Percentiles rank a stretch among this genome's conserved stretches.
Conservation (phyloP, 2,329 filamentous ascomycete genomes). For the Plenodomus biglobosus region DNA sequence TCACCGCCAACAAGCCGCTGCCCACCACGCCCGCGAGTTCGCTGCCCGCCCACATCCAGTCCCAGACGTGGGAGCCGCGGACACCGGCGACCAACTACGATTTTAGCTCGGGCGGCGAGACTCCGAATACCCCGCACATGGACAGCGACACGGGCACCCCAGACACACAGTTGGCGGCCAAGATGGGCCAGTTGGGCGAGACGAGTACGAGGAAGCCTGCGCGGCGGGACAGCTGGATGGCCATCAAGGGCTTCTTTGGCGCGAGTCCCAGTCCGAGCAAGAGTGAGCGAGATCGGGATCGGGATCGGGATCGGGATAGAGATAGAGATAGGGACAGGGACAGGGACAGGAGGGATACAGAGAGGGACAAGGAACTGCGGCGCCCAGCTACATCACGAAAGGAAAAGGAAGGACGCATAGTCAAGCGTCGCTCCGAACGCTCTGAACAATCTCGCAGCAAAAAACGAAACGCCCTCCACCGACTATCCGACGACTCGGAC, state of each 20-base stretch:
- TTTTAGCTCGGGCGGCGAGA: slow-evolving; percentile 54
- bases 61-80: slow-evolving; percentile 33
- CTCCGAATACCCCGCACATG: slow-evolving; percentile 49
- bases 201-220: slow-evolving; percentile 38
- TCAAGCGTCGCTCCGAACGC: slow-evolving; percentile 33
- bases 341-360: slow-evolving; percentile 22
- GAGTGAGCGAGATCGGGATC: slow-evolving; percentile 27
- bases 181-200: slow-evolving; percentile 30
- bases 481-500: slow-evolving; percentile 29
- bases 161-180: slow-evolving; percentile 38
- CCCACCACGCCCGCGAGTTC: slow-evolving; percentile 29
- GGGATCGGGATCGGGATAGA: slow-evolving; percentile 24
- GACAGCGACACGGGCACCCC: slow-evolving; percentile 50
- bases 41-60: slow-evolving; percentile 29
- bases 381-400: slow-evolving; percentile 36
- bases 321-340: slow-evolving; percentile 36
- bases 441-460: slow-evolving; percentile 26
- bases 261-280: slow-evolving; percentile 45
- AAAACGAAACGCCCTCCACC: slow-evolving; percentile 20
- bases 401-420: slow-evolving; percentile 44
- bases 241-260: slow-evolving; percentile 26
- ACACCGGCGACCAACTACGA: slow-evolving; percentile 43
- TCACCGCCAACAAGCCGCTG: slow-evolving; percentile 49
- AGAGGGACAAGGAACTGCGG: slow-evolving; percentile 15
- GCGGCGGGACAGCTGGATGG: slow-evolving; percentile 31